Conservation (phyloP, 441 rosid species). For the Caryocar brasiliense region DNA sequence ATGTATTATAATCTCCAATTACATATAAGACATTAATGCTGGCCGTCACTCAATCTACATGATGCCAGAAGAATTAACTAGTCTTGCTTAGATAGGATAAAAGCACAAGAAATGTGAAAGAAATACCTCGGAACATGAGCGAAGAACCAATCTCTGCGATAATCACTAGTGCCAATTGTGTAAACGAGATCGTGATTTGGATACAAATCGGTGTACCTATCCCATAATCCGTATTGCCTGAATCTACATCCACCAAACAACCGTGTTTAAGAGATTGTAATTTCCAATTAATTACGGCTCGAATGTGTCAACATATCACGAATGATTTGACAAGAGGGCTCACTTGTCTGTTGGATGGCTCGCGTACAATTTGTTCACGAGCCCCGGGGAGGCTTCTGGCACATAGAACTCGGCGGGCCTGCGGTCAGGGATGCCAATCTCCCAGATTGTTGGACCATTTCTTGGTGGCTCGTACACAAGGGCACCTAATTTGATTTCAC, state of each 20-base stretch:
- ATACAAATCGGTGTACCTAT: slow-evolving; percentile 59
- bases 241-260: no score
- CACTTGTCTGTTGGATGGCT: slow-evolving; percentile 18
- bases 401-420: slow-evolving; percentile 25
- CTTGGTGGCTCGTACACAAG: slow-evolving; percentile 27
- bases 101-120: background rate
- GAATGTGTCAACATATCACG: background rate
- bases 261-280: no score
- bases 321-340: background rate
- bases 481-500: background rate
- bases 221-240: slow-evolving; percentile 86
- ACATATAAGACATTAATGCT: no score
- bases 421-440: slow-evolving; percentile 30
- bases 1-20: no score
- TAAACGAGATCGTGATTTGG: slow-evolving; percentile 58
- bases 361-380: slow-evolving; percentile 19
- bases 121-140: slow-evolving; percentile 63
- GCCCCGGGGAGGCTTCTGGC: slow-evolving; percentile 21
- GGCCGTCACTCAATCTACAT: no score
- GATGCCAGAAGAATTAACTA: no score
- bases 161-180: slow-evolving; percentile 43
- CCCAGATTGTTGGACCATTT: slow-evolving; percentile 31
- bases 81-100: no score
- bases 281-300: no score
- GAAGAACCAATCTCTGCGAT: slow-evolving; percentile 62